A percentile compares a stretch with the other conserved stretches of the same genome.
phyloP scores from a whole-genome alignment of 176 grass and related monocot genomes.

The Oryza coarctata region DNA sequence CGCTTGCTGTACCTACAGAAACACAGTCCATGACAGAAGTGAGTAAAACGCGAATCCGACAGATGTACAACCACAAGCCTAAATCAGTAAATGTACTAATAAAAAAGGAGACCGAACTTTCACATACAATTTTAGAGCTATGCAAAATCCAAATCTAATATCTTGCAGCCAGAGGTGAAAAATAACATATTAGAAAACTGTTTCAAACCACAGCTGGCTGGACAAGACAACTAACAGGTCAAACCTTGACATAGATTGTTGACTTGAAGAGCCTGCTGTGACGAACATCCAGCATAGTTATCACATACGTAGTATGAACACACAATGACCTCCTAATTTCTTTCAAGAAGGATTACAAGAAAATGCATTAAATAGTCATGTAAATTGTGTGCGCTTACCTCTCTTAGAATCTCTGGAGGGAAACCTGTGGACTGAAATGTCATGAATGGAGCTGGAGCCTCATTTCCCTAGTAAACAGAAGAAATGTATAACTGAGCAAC shows the following conservation, averaged over 20 bases:
- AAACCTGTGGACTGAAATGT: slow-evolving; percentile 75
- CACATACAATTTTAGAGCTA: slow-evolving; percentile 3
- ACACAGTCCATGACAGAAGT: slow-evolving; percentile 11
- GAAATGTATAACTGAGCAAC: not conserved
- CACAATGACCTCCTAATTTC: slow-evolving; percentile 9
- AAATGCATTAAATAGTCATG: not conserved
- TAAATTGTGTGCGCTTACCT: slow-evolving; percentile 42
- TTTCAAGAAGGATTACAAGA: not conserved
- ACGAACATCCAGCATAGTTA: slow-evolving; percentile 25
- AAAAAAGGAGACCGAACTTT: slow-evolving; percentile 6
- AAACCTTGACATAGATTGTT: slow-evolving; percentile 37
- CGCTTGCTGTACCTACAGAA: slow-evolving; percentile 58
- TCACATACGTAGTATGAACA: not conserved
- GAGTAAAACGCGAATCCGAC: not conserved
- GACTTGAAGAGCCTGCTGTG: slow-evolving; percentile 38
- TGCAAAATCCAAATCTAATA: not conserved
- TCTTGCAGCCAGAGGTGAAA: slow-evolving; percentile 2
- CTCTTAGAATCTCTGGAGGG: slow-evolving; percentile 70
- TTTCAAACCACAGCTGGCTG: slow-evolving; percentile 26
- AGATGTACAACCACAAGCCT: not conserved
- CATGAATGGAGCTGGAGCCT: slow-evolving; percentile 60
- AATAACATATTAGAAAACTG: not conserved
- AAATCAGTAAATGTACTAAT: not conserved
- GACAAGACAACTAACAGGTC: slow-evolving; percentile 44
- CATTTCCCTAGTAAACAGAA: slow-evolving; percentile 55